phyloP scores from a whole-genome alignment of 345 rosid species.

The Populus pruinosa region DNA sequence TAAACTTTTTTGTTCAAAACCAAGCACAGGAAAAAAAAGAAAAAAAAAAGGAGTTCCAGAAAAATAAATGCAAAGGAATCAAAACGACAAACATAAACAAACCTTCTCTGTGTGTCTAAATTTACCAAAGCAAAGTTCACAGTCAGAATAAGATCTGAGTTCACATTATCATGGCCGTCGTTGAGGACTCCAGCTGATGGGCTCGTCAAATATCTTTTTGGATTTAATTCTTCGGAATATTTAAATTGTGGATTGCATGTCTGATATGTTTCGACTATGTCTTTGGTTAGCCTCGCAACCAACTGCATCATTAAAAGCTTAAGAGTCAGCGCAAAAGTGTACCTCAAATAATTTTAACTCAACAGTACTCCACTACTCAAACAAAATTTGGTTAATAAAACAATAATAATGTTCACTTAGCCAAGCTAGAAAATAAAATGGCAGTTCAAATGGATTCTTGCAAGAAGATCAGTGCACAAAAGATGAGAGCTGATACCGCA shows the following conservation, averaged over 20 bases:
- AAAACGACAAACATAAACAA: slow-evolving; percentile 23
- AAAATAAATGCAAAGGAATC: slow-evolving; percentile 7
- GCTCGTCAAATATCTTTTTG: slow-evolving; percentile 91
- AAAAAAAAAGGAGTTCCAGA: neutral
- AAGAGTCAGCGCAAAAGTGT: slow-evolving; percentile 20
- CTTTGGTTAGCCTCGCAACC: slow-evolving; percentile 79
- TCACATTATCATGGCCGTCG: slow-evolving; percentile 90
- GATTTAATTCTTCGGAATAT: slow-evolving; percentile 88
- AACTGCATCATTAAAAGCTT: slow-evolving; percentile 51
- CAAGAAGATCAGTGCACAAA: neutral
- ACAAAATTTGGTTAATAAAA: neutral
- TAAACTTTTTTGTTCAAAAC: neutral
- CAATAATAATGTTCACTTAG: neutral
- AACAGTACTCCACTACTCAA: slow-evolving; percentile 3
- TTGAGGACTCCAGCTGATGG: slow-evolving; percentile 90
- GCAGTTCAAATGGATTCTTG: neutral
- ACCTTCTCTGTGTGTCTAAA: slow-evolving; percentile 80
- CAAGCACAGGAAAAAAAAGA: slow-evolving; percentile 2
- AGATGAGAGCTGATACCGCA: neutral
- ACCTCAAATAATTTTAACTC: slow-evolving; percentile 1
- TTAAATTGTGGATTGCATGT: slow-evolving; percentile 84
- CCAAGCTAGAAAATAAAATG: slow-evolving; percentile 9
- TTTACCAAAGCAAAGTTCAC: slow-evolving; percentile 73
- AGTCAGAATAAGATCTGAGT: slow-evolving; percentile 88
- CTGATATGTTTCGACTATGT: slow-evolving; percentile 82